These are phyloP conservation scores for Cajanus cajan DNA, from an alignment of 306 rosid species.

Conservation along the genomic window DNA sequence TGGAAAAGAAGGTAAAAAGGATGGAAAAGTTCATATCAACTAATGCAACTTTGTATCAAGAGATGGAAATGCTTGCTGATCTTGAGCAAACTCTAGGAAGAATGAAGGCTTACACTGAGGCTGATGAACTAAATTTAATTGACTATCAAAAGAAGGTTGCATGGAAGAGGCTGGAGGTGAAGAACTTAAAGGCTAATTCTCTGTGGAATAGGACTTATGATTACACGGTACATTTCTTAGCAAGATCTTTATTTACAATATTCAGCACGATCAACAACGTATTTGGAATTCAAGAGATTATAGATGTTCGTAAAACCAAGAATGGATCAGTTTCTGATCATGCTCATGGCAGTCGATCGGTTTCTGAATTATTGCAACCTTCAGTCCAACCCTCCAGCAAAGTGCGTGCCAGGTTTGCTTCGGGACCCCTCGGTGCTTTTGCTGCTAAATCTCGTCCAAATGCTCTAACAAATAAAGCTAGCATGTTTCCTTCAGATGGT, in stretches of 20 bases:
- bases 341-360: constrained; percentile 64
- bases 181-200: constrained; percentile 62
- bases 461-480: constrained; percentile 38
- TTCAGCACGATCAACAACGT: constrained; percentile 71
- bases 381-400: constrained; percentile 50
- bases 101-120: constrained; percentile 64
- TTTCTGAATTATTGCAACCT: constrained; percentile 68
- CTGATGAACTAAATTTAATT: constrained; percentile 45
- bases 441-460: constrained; percentile 45
- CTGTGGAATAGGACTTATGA: constrained; percentile 88
- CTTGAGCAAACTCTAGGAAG: constrained; percentile 81
- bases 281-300: constrained; percentile 61
- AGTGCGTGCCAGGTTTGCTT: constrained; percentile 67
- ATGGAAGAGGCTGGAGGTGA: constrained; percentile 83
- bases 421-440: constrained; percentile 77
- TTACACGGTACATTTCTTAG: constrained; percentile 65
- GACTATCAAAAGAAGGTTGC: constrained; percentile 82
- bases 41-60: constrained; percentile 85
- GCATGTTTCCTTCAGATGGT: constrained; percentile 59
- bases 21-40: constrained; percentile 78
- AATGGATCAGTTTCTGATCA: constrained; percentile 51
- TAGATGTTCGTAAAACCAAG: constrained; percentile 39
- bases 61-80: constrained; percentile 88
- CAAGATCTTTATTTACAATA: constrained; percentile 76
- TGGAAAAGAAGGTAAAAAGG: constrained; percentile 86